Conservation (phyloP, 257 asterid species). For the Przewalskia tangutica region DNA sequence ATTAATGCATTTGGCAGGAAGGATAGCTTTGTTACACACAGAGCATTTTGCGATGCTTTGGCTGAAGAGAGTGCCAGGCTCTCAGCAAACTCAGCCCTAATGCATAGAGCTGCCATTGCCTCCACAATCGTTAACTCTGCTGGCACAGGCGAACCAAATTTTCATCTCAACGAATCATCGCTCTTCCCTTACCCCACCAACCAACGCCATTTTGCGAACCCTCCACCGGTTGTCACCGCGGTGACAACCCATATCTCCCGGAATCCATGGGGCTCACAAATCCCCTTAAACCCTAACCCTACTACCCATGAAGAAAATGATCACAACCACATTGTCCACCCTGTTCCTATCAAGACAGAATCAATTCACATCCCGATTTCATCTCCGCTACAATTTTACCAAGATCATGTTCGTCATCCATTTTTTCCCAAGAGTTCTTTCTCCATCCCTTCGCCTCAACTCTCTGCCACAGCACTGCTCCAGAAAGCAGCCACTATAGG, state of each 20-base stretch:
- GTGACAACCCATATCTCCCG: constrained; percentile 19
- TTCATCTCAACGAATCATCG: constrained; percentile 24
- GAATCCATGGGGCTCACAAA: constrained; percentile 12
- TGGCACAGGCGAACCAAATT: constrained; percentile 11
- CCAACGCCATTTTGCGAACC: constrained; percentile 18
- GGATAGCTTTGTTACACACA: constrained; percentile 78
- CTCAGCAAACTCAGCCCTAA: constrained; percentile 44
- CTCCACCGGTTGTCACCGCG: background rate
- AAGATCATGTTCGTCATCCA: constrained; percentile 10
- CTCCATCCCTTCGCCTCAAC: constrained; percentile 26
- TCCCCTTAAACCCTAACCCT: constrained; percentile 24
- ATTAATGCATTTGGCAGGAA: constrained; percentile 33
- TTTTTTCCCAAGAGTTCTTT: background rate
- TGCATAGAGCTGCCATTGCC: background rate
- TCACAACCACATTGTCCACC: constrained; percentile 9
- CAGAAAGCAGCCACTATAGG: constrained; percentile 58
- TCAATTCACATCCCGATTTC: constrained; percentile 28
- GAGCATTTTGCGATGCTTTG: constrained; percentile 87
- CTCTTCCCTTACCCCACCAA: constrained; percentile 23
- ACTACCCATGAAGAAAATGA: background rate
- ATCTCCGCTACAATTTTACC: constrained; percentile 23
- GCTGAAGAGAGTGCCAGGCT: constrained; percentile 86
- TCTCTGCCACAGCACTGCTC: constrained; percentile 71
- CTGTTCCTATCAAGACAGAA: constrained; percentile 29
- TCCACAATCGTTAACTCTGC: constrained; percentile 19